Percentiles rank a stretch among this genome's conserved stretches.
Evolutionary conservation across 257 asterid genomes (phyloP).

Genomic region (Euphrasia confusa): DNA sequence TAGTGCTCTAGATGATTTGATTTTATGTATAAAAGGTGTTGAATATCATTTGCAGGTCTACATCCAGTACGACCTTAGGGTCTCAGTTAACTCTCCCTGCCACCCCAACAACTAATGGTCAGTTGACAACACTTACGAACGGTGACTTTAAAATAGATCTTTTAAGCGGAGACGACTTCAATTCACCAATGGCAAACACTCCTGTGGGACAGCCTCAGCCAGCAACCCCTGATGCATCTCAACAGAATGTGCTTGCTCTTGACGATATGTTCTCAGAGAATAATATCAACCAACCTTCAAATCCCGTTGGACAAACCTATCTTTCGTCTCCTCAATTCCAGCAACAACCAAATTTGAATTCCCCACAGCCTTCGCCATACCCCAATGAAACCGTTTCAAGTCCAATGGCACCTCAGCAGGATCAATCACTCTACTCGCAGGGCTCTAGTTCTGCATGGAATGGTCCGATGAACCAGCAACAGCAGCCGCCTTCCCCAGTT

Average conservation of each 20-base stretch:
- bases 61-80: slow-evolving; percentile 42
- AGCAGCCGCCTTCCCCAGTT: slow-evolving; percentile 68
- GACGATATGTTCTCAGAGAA: slow-evolving; percentile 75
- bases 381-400: slow-evolving; percentile 56
- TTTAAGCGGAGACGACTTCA: slow-evolving; percentile 73
- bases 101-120: slow-evolving; percentile 42
- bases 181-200: slow-evolving; percentile 39
- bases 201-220: slow-evolving; percentile 34
- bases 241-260: slow-evolving; percentile 75
- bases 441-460: slow-evolving; percentile 59
- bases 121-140: slow-evolving; percentile 37
- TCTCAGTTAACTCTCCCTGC: slow-evolving; percentile 51
- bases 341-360: slow-evolving; percentile 46
- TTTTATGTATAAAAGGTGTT: not conserved
- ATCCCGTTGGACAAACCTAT: slow-evolving; percentile 46
- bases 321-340: slow-evolving; percentile 57
- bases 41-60: slow-evolving; percentile 36
- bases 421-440: slow-evolving; percentile 49
- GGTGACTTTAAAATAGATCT: slow-evolving; percentile 51
- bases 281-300: slow-evolving; percentile 31
- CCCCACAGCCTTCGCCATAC: slow-evolving; percentile 42
- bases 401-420: slow-evolving; percentile 41
- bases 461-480: slow-evolving; percentile 55
- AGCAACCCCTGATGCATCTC: slow-evolving; percentile 38
- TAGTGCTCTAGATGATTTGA: slow-evolving; percentile 13